Evolutionary conservation across 2,329 filamentous ascomycete genomes (phyloP).

Genomic region (Stachybotrys chlorohalonatus): DNA sequence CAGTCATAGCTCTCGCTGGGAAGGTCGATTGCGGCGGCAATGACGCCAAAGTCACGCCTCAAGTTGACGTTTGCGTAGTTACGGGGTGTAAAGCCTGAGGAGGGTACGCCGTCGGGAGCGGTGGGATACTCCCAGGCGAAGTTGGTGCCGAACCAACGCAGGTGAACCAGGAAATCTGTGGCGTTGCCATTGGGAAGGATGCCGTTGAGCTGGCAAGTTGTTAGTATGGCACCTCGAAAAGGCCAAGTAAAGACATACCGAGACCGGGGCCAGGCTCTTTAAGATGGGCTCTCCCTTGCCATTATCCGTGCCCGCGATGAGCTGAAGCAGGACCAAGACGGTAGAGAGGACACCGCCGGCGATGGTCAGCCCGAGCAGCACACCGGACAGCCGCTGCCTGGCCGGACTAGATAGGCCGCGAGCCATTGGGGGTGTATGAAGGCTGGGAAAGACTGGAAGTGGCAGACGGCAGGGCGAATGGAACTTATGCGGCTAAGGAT

Average conservation of each 20-base stretch:
- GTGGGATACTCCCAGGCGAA: slow-evolving; percentile 16
- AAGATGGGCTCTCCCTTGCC: slow-evolving; percentile 9
- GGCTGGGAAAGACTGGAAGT: not conserved
- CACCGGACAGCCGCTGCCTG: slow-evolving; percentile 5
- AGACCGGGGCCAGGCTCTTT: slow-evolving; percentile 13
- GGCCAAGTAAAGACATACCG: slow-evolving; percentile 8
- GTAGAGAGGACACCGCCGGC: slow-evolving; percentile 11
- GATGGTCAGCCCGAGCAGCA: slow-evolving; percentile 10
- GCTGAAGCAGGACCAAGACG: slow-evolving; percentile 8
- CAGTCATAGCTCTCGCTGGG: slow-evolving; percentile 12
- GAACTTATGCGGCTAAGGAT: too few relatives aligned
- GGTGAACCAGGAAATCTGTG: slow-evolving; percentile 14
- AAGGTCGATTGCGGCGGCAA: slow-evolving; percentile 11
- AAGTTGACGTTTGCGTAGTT: slow-evolving; percentile 8
- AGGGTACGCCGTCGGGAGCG: slow-evolving; percentile 11
- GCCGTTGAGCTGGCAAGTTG: slow-evolving; percentile 12
- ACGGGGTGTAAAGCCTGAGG: slow-evolving; percentile 11
- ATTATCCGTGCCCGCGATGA: slow-evolving; percentile 9
- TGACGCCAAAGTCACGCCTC: slow-evolving; percentile 9
- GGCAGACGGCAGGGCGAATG: too few relatives aligned
- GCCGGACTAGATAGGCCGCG: not conserved
- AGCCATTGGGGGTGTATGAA: not conserved
- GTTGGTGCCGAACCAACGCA: slow-evolving; percentile 14
- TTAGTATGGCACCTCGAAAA: not conserved
- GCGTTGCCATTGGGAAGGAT: slow-evolving; percentile 14